Evolutionary conservation across 1,284 basidiomycete genomes (phyloP).

Genomic region (Pterulicium gracile): DNA sequence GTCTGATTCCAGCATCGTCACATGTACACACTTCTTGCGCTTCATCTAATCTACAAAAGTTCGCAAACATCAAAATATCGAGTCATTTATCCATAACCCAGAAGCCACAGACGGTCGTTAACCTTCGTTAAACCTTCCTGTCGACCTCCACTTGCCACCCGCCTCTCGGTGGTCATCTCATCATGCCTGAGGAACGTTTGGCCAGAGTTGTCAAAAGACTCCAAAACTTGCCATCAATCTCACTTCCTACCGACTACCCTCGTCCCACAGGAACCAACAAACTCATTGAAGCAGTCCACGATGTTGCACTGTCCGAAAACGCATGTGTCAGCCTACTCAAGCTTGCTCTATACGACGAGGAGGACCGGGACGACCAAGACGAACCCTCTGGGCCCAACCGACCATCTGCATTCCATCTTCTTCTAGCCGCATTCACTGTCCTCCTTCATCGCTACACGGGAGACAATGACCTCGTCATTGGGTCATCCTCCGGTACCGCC

Average conservation of each 20-base stretch:
- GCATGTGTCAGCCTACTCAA: conserved; percentile 65
- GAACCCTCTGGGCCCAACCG: conserved; percentile 27
- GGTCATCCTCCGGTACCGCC: conserved; percentile 76
- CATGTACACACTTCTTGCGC: neutral
- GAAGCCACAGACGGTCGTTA: no score
- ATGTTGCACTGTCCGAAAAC: conserved; percentile 54
- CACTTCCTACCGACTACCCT: conserved; percentile 95
- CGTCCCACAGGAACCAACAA: conserved; percentile 65
- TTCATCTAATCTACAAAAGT: neutral
- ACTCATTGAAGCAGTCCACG: conserved; percentile 71
- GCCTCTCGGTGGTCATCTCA: neutral
- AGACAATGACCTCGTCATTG: conserved; percentile 91
- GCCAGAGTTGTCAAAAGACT: conserved; percentile 48
- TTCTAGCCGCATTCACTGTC: conserved; percentile 86
- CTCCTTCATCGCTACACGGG: conserved; percentile 93
- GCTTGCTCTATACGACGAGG: conserved; percentile 64
- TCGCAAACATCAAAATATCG: no score
- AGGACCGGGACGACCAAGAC: conserved; percentile 46
- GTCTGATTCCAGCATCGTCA: conserved; percentile 1
- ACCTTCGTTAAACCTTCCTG: neutral
- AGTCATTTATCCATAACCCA: no score
- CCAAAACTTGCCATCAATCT: conserved; percentile 80
- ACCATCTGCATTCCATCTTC: conserved; percentile 85
- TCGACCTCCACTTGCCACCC: neutral
- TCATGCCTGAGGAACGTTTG: conserved; percentile 30